A percentile compares a stretch with the other conserved stretches of the same genome.
phyloP scores from a whole-genome alignment of 257 asterid genomes.

The Solanum sejunctum region DNA sequence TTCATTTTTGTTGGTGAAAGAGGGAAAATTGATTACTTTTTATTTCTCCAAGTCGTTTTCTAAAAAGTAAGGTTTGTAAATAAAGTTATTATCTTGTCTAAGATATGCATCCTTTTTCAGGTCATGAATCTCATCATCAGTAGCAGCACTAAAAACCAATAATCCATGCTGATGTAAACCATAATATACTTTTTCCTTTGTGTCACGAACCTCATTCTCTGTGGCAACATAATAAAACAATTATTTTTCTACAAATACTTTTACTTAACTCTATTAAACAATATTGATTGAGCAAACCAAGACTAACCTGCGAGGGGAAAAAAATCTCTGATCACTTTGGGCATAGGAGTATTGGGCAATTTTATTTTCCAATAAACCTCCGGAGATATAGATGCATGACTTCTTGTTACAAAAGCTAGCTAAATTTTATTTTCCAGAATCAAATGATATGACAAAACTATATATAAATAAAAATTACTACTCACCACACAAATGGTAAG shows the following conservation, averaged over 20 bases:
- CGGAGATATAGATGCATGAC: conserved; percentile 2
- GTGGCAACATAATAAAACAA: neutral
- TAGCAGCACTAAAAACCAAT: neutral
- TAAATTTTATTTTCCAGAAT: neutral
- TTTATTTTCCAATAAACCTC: conserved; percentile 14
- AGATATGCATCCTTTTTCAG: neutral
- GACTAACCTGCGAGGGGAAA: neutral
- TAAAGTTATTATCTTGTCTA: neutral
- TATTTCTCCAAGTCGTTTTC: neutral
- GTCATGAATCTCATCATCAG: neutral
- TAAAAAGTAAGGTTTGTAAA: conserved; percentile 1
- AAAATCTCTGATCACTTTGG: conserved; percentile 1
- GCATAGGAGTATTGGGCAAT: conserved; percentile 9
- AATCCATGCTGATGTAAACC: neutral
- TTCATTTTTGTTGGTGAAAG: neutral
- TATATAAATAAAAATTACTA: neutral
- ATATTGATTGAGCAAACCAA: neutral
- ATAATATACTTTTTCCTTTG: neutral
- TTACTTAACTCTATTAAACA: neutral
- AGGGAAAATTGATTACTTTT: neutral
- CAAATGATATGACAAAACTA: neutral
- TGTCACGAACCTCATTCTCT: neutral
- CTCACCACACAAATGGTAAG: neutral
- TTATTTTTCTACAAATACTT: neutral
- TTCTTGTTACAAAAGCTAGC: conserved; percentile 6